These are phyloP conservation scores for Russula sp. DNA, from an alignment of 768 basidiomycete genomes.

Conservation along the genomic window DNA sequence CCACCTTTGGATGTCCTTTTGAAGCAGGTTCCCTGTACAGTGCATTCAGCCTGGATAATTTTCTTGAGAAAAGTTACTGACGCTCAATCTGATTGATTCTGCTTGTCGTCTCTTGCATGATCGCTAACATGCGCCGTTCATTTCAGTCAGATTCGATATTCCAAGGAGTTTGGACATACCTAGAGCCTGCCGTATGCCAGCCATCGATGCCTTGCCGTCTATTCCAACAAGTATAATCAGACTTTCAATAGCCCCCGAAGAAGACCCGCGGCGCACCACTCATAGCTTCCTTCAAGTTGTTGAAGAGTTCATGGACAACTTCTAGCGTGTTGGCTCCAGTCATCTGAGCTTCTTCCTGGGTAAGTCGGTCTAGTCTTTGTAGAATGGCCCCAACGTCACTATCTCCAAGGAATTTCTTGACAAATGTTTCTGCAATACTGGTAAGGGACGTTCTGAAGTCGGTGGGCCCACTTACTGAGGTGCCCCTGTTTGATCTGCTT, in stretches of 20 bases:
- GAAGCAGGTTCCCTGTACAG: background rate
- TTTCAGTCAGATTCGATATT: background rate
- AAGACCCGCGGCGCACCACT: background rate
- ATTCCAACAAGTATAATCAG: background rate
- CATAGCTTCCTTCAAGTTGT: background rate
- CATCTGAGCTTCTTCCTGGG: background rate
- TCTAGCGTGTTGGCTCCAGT: background rate
- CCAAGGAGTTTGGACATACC: background rate
- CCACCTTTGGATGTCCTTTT: background rate
- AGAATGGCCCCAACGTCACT: background rate
- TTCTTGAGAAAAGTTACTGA: background rate
- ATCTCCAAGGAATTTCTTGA: background rate
- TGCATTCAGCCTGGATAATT: background rate
- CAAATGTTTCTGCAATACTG: background rate
- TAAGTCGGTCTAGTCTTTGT: background rate
- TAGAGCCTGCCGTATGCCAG: background rate
- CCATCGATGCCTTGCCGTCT: background rate
- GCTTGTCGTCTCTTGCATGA: background rate
- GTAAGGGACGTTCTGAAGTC: background rate
- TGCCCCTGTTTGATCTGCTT: slow-evolving; percentile 1
- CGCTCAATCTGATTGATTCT: background rate
- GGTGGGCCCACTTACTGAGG: background rate
- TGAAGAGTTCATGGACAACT: background rate
- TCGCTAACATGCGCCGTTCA: background rate
- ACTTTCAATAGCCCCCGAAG: no score